These are phyloP conservation scores for Hyaloscypha hepaticicola DNA, from an alignment of 495 filamentous ascomycete genomes.

Conservation along the genomic window DNA sequence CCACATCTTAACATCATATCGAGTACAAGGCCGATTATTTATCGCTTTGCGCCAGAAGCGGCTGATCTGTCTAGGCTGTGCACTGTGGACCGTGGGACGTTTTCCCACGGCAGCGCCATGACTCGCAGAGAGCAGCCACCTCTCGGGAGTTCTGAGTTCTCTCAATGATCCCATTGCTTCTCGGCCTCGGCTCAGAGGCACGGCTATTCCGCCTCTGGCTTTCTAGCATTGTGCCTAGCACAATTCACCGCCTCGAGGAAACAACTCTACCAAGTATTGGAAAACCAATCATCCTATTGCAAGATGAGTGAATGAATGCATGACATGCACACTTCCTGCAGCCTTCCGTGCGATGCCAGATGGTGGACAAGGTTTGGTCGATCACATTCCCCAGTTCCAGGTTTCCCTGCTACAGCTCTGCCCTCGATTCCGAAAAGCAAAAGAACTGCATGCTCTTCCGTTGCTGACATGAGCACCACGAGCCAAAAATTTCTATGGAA, in stretches of 20 bases:
- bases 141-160: not conserved
- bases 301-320: not conserved
- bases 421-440: not conserved
- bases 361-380: not conserved
- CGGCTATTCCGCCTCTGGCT: not conserved
- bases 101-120: not conserved
- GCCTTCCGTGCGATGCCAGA: not conserved
- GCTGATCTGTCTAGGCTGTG: too few relatives aligned
- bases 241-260: too few relatives aligned
- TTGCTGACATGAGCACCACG: not conserved
- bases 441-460: conserved; percentile 6
- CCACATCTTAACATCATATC: not conserved
- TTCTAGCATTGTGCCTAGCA: not conserved
- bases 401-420: not conserved
- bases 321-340: not conserved
- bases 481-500: not conserved
- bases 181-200: not conserved
- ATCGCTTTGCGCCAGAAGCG: not conserved
- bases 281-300: not conserved
- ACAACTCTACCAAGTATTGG: not conserved
- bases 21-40: not conserved
- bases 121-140: not conserved
- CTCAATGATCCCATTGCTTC: not conserved
- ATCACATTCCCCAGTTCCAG: conserved; percentile 3
- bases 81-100: not conserved